Evolutionary conservation across 495 filamentous ascomycete genomes (phyloP), one percentile per base, ranked within the genome.

Genomic region (Evernia prunastri): DNA sequence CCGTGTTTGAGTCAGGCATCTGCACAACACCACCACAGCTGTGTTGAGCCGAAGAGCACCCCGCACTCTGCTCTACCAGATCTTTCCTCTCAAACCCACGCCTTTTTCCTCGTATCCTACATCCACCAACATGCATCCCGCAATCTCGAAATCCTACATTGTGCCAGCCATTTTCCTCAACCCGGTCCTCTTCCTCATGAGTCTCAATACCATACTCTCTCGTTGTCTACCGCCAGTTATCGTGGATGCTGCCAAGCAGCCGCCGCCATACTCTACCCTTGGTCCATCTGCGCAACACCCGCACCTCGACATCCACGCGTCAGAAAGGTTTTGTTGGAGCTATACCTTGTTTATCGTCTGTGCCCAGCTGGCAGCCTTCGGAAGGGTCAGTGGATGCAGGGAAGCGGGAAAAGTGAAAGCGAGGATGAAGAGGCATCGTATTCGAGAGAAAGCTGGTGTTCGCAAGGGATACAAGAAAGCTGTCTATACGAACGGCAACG

Each of bases 121-220:
- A 33, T n/a, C 43, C n/a, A 20, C 35, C 29, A 66, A 4, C 23
- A 72, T 72, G 66, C 68, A 66, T 66, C 66, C 70, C 29, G 63
- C 70, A 53, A 35, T 76, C 36, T 70, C 71, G 12, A 68, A 70
- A 10, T 71, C 69, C 58, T 78, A 78, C 65, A 63, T 78, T 35
- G 58, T 78, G 25, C 75, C 74, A 29, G 75, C 74, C 35, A 71
- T 78, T 63, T 59, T 78, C 56, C 73, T 78, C 64, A 78, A 78
- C 61, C 76, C 76, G 3, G 69, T 76, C 63, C 66, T 78, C 43
- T 68, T 78, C 58, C 72, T 78, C 25, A 73, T 76, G 59, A 67
- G 74, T 63, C 64, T 77, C 31, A 77, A 78, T 36, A 75, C 76
- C 35, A 69, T 76, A 58, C 66, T 76, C 12, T 73, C 74, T 12